Conservation (phyloP, 805 yeast genomes). For the Wickerhamomyces rabaulensis region DNA sequence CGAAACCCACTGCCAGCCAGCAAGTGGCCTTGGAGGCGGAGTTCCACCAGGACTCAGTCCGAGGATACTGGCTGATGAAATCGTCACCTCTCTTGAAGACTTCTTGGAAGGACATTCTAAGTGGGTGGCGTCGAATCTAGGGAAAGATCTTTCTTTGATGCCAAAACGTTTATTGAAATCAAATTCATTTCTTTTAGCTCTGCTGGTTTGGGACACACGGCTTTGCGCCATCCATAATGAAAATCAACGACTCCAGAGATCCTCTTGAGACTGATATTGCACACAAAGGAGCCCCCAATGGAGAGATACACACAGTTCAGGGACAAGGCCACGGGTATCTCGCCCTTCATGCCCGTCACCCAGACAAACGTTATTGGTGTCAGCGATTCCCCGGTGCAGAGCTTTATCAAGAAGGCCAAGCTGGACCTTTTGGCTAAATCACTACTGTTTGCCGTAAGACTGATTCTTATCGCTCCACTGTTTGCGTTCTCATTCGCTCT, state of each 20-base stretch:
- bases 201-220: background rate
- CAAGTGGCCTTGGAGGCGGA: slow-evolving; percentile 65
- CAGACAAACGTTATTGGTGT: slow-evolving; percentile 19
- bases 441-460: slow-evolving; percentile 19
- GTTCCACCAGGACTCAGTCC: slow-evolving; percentile 58
- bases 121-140: background rate
- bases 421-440: slow-evolving; percentile 13
- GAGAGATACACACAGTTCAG: slow-evolving; percentile 82
- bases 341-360: slow-evolving; percentile 72
- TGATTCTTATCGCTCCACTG: slow-evolving; percentile 16
- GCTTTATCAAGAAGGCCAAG: slow-evolving; percentile 2
- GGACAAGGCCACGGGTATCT: slow-evolving; percentile 90
- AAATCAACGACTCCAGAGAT: background rate
- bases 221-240: too few relatives aligned
- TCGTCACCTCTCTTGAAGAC: slow-evolving; percentile 73
- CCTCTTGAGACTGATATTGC: too few relatives aligned
- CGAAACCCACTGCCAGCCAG: slow-evolving; percentile 52
- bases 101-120: slow-evolving; percentile 58
- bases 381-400: slow-evolving; percentile 4
- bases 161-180: background rate
- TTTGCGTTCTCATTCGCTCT: slow-evolving; percentile 21
- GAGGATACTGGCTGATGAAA: slow-evolving; percentile 58
- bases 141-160: background rate
- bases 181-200: background rate
- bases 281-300: slow-evolving; percentile 37